A percentile compares a stretch with the other conserved stretches of the same genome.
These are phyloP conservation scores for Lentinula sp. DNA, from an alignment of 768 basidiomycete species.

Conservation along the genomic window DNA sequence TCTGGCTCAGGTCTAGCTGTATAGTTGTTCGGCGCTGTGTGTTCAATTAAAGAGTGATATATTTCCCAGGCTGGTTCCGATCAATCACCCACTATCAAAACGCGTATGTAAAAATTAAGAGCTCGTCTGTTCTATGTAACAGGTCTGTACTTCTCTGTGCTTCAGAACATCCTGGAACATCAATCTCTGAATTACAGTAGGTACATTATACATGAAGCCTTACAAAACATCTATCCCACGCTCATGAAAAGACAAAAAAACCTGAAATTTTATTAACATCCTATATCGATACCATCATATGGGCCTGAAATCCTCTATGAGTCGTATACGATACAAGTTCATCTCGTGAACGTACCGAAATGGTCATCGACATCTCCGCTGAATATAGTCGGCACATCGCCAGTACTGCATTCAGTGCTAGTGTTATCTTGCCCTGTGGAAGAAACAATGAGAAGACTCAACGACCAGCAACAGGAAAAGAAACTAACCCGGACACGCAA, in stretches of 20 bases:
- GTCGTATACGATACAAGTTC: background rate
- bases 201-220: background rate
- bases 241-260: background rate
- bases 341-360: conserved; percentile 23
- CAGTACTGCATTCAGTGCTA: conserved; percentile 42
- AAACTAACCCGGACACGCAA: conserved; percentile 41
- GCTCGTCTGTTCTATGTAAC: too few species aligned
- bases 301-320: background rate
- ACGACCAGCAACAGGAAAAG: background rate
- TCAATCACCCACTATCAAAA: too few species aligned
- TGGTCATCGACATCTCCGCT: conserved; percentile 39
- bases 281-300: conserved; percentile 4
- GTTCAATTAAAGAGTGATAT: too few species aligned
- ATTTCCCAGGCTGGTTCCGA: too few species aligned
- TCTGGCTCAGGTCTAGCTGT: too few species aligned
- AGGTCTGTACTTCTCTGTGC: too few species aligned
- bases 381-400: conserved; percentile 47
- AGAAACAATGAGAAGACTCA: conserved; percentile 10
- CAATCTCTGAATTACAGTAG: too few species aligned
- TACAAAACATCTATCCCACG: too few species aligned
- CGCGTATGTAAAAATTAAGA: too few species aligned
- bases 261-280: background rate
- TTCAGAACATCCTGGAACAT: too few species aligned
- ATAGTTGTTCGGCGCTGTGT: too few species aligned
- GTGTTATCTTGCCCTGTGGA: conserved; percentile 54